Evolutionary conservation across 2,329 filamentous ascomycete genomes (phyloP).

Genomic region (Lizonia empirigonia): DNA sequence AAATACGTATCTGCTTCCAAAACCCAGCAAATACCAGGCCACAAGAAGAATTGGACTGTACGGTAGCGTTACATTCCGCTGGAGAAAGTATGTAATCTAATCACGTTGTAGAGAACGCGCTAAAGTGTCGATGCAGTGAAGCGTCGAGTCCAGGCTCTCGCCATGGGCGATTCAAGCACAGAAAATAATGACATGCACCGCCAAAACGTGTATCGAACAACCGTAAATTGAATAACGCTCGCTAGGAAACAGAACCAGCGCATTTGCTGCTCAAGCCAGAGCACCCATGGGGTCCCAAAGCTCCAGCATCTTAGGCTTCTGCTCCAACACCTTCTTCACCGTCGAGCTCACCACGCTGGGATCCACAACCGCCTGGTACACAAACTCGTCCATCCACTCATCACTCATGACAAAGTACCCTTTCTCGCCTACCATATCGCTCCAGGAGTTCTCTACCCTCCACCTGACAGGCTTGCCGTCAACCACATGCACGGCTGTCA

Average conservation of each 20-base stretch:
- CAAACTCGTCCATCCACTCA: conserved; percentile 67
- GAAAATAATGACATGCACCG: no score
- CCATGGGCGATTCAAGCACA: no score
- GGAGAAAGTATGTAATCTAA: background rate
- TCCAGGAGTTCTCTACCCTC: conserved; percentile 90
- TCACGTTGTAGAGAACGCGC: background rate
- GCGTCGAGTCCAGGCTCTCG: background rate
- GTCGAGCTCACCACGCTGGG: conserved; percentile 64
- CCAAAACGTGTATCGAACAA: no score
- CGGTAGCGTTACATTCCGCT: background rate
- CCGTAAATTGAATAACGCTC: background rate
- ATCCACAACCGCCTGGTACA: conserved; percentile 86
- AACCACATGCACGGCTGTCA: conserved; percentile 82
- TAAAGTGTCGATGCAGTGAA: background rate
- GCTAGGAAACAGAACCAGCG: background rate
- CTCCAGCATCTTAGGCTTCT: conserved; percentile 66
- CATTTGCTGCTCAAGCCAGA: conserved; percentile 55
- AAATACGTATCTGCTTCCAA: no score
- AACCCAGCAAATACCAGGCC: no score
- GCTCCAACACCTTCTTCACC: conserved; percentile 71
- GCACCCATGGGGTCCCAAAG: conserved; percentile 83
- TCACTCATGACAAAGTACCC: conserved; percentile 93
- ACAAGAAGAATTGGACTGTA: background rate
- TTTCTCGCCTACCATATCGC: conserved; percentile 69
- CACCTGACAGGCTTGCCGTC: conserved; percentile 72